Percentiles rank a stretch among this genome's conserved stretches.
Conservation (phyloP, 352 stramenopile species). For the Phytophthora pisi region DNA sequence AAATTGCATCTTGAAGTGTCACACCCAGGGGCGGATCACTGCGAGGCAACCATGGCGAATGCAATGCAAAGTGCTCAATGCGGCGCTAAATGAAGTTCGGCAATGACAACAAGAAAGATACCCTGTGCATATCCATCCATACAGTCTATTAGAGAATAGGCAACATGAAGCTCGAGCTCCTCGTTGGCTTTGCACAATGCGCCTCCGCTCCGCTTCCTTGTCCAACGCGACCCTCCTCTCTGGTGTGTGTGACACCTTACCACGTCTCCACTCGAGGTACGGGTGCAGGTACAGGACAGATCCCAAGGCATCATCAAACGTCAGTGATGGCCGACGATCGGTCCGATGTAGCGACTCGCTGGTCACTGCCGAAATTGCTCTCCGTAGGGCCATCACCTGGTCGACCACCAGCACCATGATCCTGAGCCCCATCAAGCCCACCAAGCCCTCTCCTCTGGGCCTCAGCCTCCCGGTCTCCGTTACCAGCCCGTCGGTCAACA, state of each 20-base stretch:
- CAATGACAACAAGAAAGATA: background rate
- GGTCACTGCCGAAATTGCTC: constrained; percentile 11
- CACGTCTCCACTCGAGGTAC: constrained; percentile 2
- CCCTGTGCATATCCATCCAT: too few species aligned
- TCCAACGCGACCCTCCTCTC: background rate
- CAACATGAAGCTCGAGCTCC: too few species aligned
- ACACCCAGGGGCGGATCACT: background rate
- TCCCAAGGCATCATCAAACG: constrained; percentile 14
- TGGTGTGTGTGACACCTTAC: background rate
- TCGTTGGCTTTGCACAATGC: background rate
- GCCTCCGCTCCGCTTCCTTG: background rate
- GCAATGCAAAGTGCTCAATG: too few species aligned
- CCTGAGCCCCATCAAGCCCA: constrained; percentile 11
- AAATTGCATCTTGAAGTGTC: constrained; percentile 7
- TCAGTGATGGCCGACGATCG: background rate
- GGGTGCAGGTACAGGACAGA: constrained; percentile 2
- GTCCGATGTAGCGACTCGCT: constrained; percentile 4
- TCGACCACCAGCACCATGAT: constrained; percentile 12
- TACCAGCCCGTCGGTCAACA: constrained; percentile 2
- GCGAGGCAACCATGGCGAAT: too few species aligned
- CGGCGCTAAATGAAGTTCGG: too few species aligned
- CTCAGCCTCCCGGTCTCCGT: constrained; percentile 8
- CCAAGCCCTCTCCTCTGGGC: constrained; percentile 2
- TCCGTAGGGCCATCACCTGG: too few species aligned
- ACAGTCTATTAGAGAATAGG: too few species aligned